Evolutionary conservation across 2,329 filamentous ascomycete species (phyloP).

Genomic region (Aspergillus sp.): DNA sequence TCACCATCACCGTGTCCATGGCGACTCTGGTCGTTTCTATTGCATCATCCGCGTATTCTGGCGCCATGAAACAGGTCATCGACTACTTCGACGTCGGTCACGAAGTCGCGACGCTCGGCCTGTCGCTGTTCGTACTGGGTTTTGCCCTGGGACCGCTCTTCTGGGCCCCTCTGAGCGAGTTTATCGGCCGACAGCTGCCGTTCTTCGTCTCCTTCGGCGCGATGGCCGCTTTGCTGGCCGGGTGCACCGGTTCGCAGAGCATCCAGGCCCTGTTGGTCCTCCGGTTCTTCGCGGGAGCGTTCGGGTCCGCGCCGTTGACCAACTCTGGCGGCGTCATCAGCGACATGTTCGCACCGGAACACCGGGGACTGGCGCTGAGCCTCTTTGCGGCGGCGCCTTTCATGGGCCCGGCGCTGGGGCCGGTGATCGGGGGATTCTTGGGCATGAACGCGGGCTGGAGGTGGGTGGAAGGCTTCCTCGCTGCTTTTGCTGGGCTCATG

Average conservation of each 20-base stretch:
- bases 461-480: background rate
- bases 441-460: background rate
- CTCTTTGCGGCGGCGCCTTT: background rate
- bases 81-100: conserved; percentile 29
- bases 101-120: conserved; percentile 30
- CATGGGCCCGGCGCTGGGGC: background rate
- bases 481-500: background rate
- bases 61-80: conserved; percentile 30
- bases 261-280: conserved; percentile 50
- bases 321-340: background rate
- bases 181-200: conserved; percentile 39
- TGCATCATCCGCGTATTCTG: conserved; percentile 33
- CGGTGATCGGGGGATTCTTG: background rate
- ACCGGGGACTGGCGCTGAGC: background rate
- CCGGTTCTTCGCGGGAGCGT: conserved; percentile 44
- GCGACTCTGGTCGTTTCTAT: conserved; percentile 37
- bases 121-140: conserved; percentile 20
- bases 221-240: conserved; percentile 14
- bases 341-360: background rate
- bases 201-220: conserved; percentile 1
- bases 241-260: conserved; percentile 41
- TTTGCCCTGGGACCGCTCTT: conserved; percentile 20
- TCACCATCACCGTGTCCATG: conserved; percentile 32
- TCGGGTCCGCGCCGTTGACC: conserved; percentile 9
- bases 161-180: conserved; percentile 22